Conservation (phyloP, 805 yeast species). For the Metschnikowia proteae region DNA sequence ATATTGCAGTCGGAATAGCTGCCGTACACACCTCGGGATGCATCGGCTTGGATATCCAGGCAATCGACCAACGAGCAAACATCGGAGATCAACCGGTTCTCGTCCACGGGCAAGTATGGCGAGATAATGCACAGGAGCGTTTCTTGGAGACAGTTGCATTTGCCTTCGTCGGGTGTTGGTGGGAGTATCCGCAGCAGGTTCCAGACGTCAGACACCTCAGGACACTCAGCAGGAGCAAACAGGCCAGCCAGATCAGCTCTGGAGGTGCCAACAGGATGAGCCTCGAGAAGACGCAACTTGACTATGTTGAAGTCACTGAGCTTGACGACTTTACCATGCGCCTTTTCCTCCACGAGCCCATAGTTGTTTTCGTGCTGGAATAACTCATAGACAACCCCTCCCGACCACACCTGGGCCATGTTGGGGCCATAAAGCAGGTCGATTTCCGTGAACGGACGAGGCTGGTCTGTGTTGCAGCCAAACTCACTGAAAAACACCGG, state of each 20-base stretch:
- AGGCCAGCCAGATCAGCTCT: neutral
- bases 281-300: constrained; percentile 21
- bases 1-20: constrained; percentile 37
- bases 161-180: constrained; percentile 37
- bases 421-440: constrained; percentile 31
- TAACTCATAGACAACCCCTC: constrained; percentile 37
- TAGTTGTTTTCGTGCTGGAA: constrained; percentile 33
- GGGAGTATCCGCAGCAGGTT: constrained; percentile 27
- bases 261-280: constrained; percentile 19
- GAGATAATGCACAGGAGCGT: constrained; percentile 36
- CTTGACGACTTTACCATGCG: constrained; percentile 24
- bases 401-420: constrained; percentile 38
- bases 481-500: constrained; percentile 39
- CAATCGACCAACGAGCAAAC: constrained; percentile 40
- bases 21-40: constrained; percentile 40
- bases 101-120: constrained; percentile 23
- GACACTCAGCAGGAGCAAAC: constrained; percentile 5
- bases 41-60: constrained; percentile 33
- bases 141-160: constrained; percentile 44
- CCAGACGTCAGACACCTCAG: constrained; percentile 10
- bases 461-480: constrained; percentile 35
- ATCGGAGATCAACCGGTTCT: constrained; percentile 22
- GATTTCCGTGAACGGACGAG: constrained; percentile 39
- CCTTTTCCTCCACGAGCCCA: constrained; percentile 31
- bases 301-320: constrained; percentile 33